Percentiles rank a stretch among this genome's conserved stretches.
Evolutionary conservation across 441 rosid genomes (phyloP).

Genomic region (Populus tomentosa): DNA sequence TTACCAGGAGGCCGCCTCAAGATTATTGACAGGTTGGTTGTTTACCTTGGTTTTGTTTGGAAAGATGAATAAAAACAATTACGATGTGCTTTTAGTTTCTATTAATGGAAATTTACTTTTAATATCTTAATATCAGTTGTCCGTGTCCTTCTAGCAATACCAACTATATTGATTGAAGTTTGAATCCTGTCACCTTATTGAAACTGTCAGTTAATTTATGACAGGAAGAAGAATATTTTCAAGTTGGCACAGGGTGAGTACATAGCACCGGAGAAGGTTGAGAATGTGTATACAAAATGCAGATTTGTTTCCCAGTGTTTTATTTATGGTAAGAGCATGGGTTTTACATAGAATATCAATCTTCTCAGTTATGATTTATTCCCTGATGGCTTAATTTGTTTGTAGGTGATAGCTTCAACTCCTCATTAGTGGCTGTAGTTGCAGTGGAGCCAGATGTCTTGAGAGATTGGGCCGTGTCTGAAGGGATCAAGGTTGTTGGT

Average conservation of each 20-base stretch:
- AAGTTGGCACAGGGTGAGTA: slow-evolving; percentile 99
- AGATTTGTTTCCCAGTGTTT: slow-evolving; percentile 80
- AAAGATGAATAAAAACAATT: background rate
- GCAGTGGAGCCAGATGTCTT: slow-evolving; percentile 80
- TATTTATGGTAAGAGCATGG: slow-evolving; percentile 59
- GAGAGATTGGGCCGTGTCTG: slow-evolving; percentile 76
- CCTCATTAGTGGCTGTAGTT: slow-evolving; percentile 77
- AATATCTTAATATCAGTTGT: background rate
- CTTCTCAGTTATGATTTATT: slow-evolving; percentile 11
- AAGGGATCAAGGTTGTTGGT: slow-evolving; percentile 64
- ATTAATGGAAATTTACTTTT: too few species aligned
- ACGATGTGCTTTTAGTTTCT: background rate
- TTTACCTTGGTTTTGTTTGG: background rate
- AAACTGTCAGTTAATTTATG: slow-evolving; percentile 15
- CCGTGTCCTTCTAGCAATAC: background rate
- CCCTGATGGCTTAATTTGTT: slow-evolving; percentile 19
- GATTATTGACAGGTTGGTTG: slow-evolving; percentile 78
- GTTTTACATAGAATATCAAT: background rate
- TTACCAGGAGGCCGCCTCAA: slow-evolving; percentile 88
- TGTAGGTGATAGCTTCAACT: slow-evolving; percentile 92
- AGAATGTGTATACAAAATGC: slow-evolving; percentile 90
- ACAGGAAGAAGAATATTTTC: slow-evolving; percentile 97
- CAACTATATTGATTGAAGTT: background rate
- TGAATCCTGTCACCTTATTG: background rate
- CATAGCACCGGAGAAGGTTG: slow-evolving; percentile 97